These are phyloP conservation scores for Metroxylon sagu DNA, from an alignment of 176 grass and related monocot genomes.

Conservation along the genomic window DNA sequence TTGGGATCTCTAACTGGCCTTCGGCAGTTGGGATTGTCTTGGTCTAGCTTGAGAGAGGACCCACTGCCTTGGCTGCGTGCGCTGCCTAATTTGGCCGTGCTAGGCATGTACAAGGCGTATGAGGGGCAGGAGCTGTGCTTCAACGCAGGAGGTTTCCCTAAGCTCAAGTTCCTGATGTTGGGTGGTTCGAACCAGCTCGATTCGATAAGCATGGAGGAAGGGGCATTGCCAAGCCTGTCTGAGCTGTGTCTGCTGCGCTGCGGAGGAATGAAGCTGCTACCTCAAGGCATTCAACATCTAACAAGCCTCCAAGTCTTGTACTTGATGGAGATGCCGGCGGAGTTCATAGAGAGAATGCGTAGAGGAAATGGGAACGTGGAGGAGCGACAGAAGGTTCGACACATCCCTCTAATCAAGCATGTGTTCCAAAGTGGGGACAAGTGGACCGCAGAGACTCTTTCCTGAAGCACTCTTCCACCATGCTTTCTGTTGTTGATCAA, in stretches of 20 bases:
- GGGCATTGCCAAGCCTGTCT: not conserved
- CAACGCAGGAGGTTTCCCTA: slow-evolving; percentile 2
- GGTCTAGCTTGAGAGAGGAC: slow-evolving; percentile 2
- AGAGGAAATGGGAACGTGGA: no score
- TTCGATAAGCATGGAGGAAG: not conserved
- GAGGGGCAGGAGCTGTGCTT: not conserved
- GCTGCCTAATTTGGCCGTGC: not conserved
- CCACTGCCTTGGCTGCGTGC: not conserved
- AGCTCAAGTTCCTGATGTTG: slow-evolving; percentile 1
- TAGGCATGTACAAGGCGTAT: not conserved
- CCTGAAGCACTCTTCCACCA: no score
- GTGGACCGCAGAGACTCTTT: no score
- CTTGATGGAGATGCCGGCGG: not conserved
- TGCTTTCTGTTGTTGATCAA: no score
- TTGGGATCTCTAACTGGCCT: not conserved
- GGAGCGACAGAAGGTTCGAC: no score
- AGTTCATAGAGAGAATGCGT: slow-evolving; percentile 1
- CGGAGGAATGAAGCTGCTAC: not conserved
- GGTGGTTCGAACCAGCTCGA: not conserved
- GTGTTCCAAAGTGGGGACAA: no score
- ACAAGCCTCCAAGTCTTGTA: not conserved
- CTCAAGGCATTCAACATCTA: slow-evolving; percentile 8
- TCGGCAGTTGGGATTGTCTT: not conserved
- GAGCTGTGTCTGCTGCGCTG: not conserved
- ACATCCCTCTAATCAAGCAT: no score